Conservation (phyloP, 257 asterid species). For the Eucommia ulmoides region DNA sequence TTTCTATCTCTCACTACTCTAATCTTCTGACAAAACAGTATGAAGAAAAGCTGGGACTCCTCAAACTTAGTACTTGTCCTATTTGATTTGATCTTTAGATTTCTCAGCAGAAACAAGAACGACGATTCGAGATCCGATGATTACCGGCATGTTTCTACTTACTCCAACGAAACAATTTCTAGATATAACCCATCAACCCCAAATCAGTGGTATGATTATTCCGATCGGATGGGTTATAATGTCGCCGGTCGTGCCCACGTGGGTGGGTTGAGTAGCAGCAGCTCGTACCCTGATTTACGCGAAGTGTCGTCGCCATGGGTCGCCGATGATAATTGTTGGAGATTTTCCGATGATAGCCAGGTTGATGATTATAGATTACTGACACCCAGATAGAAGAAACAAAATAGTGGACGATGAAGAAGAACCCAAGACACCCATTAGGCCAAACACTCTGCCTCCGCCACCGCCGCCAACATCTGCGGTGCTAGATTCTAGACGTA, state of each 20-base stretch:
- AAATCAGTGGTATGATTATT: background rate
- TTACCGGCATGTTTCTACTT: slow-evolving; percentile 17
- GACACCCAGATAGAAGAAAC: slow-evolving; percentile 28
- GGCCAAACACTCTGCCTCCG: slow-evolving; percentile 19
- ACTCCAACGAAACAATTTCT: slow-evolving; percentile 3
- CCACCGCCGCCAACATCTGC: slow-evolving; percentile 37
- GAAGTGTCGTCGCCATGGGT: background rate
- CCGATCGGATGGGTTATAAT: background rate
- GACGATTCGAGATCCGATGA: slow-evolving; percentile 35
- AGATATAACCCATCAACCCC: background rate
- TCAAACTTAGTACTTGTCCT: slow-evolving; percentile 54
- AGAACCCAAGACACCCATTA: slow-evolving; percentile 16
- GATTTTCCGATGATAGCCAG: background rate
- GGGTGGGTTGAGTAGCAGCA: background rate
- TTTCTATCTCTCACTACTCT: slow-evolving; percentile 33
- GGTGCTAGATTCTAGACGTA: slow-evolving; percentile 18
- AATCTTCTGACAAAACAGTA: slow-evolving; percentile 55
- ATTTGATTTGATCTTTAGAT: slow-evolving; percentile 64
- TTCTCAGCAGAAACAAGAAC: slow-evolving; percentile 54
- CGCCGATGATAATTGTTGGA: background rate
- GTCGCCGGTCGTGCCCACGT: background rate
- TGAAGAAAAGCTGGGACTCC: slow-evolving; percentile 84
- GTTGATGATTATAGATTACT: slow-evolving; percentile 10
- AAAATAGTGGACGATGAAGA: slow-evolving; percentile 17
- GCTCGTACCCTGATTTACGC: background rate